Evolutionary conservation across 2,329 filamentous ascomycete genomes (phyloP).

Genomic region (Plenodomus lindquistii): DNA sequence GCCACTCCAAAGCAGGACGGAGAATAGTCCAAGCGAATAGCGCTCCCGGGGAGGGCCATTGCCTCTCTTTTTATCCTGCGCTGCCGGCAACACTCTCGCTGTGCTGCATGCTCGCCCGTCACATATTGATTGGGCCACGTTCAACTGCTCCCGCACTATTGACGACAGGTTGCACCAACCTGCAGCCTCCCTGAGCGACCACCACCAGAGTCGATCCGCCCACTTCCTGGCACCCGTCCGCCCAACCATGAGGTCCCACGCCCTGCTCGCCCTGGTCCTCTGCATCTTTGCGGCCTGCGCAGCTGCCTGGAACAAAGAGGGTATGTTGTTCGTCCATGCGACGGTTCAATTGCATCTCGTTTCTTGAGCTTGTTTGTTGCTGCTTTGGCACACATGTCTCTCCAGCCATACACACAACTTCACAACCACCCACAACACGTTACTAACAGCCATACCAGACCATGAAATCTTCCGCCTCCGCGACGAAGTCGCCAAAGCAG

Average conservation of each 20-base stretch:
- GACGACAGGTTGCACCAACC: conserved; percentile 27
- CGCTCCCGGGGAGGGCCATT: background rate
- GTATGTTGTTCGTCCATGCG: conserved; percentile 50
- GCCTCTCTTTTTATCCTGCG: conserved; percentile 7
- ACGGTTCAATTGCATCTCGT: conserved; percentile 6
- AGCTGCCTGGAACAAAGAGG: conserved; percentile 87
- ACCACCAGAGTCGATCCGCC: conserved; percentile 17
- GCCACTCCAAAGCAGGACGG: background rate
- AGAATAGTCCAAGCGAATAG: background rate
- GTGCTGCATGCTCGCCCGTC: conserved; percentile 7
- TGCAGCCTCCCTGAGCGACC: conserved; percentile 36
- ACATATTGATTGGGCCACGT: conserved; percentile 30
- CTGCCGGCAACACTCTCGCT: conserved; percentile 6
- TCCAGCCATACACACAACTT: conserved; percentile 21
- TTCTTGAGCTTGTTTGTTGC: conserved; percentile 1
- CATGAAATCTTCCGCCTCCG: conserved; percentile 96
- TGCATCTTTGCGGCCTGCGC: conserved; percentile 68
- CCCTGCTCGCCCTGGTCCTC: conserved; percentile 68
- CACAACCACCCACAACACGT: no score
- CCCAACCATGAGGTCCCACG: conserved; percentile 69
- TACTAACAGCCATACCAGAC: conserved; percentile 59
- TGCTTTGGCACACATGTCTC: conserved; percentile 14
- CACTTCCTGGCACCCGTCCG: conserved; percentile 17
- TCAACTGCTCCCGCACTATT: conserved; percentile 22
- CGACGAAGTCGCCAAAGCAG: conserved; percentile 77